phyloP scores from a whole-genome alignment of 371 early-diverging fungal species.

The Actinomucor elegans region DNA sequence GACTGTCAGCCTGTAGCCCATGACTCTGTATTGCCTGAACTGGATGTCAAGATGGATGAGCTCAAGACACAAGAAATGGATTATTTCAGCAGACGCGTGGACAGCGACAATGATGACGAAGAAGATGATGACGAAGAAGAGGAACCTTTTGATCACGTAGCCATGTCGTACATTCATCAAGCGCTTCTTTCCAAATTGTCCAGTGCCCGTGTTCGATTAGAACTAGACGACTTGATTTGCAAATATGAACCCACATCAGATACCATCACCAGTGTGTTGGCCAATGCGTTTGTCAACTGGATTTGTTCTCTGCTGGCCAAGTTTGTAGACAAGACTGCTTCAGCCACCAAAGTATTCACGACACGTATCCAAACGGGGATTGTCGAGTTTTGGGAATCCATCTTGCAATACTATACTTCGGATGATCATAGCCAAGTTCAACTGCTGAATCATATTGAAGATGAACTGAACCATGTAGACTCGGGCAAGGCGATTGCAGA shows the following conservation, averaged over 20 bases:
- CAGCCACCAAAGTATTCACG: conserved; percentile 12
- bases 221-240: conserved; percentile 56
- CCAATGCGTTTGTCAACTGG: conserved; percentile 43
- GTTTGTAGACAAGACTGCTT: conserved; percentile 2
- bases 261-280: conserved; percentile 37
- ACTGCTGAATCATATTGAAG: conserved; percentile 35
- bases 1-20: conserved; percentile 9
- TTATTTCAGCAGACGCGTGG: conserved; percentile 5
- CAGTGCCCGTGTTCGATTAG: conserved; percentile 53
- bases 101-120: conserved; percentile 20
- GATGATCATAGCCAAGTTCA: conserved; percentile 29
- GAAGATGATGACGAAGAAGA: conserved; percentile 23
- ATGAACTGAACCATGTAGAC: not conserved
- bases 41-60: conserved; percentile 9
- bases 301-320: conserved; percentile 12
- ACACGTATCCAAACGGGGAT: conserved; percentile 33
- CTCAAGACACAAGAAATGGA: conserved; percentile 2
- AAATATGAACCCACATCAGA: conserved; percentile 56
- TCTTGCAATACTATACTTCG: conserved; percentile 32
- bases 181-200: conserved; percentile 54
- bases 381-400: conserved; percentile 40
- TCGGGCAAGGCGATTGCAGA: conserved; percentile 8
- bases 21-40: conserved; percentile 14
- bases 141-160: conserved; percentile 44
- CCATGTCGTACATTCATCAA: conserved; percentile 55